phyloP scores from a whole-genome alignment of 805 yeast genomes.

The Zygoascus bituminiphila region DNA sequence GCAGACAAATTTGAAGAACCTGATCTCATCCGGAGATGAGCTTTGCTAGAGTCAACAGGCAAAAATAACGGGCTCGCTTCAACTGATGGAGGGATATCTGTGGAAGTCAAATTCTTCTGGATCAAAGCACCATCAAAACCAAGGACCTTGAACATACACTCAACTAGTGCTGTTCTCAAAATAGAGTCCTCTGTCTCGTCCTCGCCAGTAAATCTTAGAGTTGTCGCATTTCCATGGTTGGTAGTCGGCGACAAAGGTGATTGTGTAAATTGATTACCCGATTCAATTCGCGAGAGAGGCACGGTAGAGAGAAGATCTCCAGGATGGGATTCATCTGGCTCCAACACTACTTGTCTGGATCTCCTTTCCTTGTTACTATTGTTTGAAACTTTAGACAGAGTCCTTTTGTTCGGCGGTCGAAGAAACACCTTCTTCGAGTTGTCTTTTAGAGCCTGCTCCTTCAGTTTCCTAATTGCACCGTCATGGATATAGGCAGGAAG shows the following conservation, averaged over 20 bases:
- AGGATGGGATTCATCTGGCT: constrained; percentile 49
- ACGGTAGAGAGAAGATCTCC: constrained; percentile 81
- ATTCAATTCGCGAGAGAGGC: constrained; percentile 34
- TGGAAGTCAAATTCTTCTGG: constrained; percentile 2
- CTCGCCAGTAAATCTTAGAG: constrained; percentile 39
- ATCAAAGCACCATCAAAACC: constrained; percentile 44
- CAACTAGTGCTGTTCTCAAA: constrained; percentile 55
- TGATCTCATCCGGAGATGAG: neutral
- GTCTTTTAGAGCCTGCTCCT: constrained; percentile 17
- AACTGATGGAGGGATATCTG: constrained; percentile 9
- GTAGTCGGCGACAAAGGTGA: neutral
- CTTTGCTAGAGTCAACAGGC: constrained; percentile 3
- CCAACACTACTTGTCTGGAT: constrained; percentile 20
- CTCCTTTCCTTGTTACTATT: constrained; percentile 7
- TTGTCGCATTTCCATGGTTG: neutral
- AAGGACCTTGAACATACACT: constrained; percentile 56
- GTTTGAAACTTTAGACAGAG: neutral
- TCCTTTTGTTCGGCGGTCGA: constrained; percentile 9
- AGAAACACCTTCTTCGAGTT: constrained; percentile 13
- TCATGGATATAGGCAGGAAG: constrained; percentile 62
- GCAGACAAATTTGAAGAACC: constrained; percentile 1
- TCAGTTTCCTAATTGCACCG: constrained; percentile 41
- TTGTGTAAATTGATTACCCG: constrained; percentile 7
- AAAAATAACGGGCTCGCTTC: constrained; percentile 17
- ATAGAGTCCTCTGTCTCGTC: constrained; percentile 69